These are phyloP conservation scores for Meira miltonrushii DNA, from an alignment of 1,284 basidiomycete genomes.

Conservation along the genomic window DNA sequence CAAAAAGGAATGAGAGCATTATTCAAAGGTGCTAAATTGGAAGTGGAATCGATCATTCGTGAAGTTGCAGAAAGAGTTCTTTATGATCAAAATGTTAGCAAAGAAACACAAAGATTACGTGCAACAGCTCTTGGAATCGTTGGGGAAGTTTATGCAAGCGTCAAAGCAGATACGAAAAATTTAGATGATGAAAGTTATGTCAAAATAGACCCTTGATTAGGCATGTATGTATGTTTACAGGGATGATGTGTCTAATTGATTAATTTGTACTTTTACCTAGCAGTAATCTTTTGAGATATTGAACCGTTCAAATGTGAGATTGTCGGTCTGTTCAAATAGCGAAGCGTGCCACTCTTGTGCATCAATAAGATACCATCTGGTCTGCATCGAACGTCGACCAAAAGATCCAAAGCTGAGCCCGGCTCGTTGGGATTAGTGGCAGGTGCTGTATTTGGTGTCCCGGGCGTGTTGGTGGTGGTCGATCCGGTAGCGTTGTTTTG, in stretches of 20 bases:
- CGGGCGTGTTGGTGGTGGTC: not conserved
- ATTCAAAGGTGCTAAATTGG: conserved; percentile 75
- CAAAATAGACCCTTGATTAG: conserved; percentile 9
- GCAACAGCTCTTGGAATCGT: conserved; percentile 41
- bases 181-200: conserved; percentile 13
- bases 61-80: conserved; percentile 88
- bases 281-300: not conserved
- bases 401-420: not conserved
- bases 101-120: conserved; percentile 46
- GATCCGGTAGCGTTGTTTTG: not conserved
- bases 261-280: no score
- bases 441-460: not conserved
- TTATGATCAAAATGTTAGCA: conserved; percentile 52
- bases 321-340: not conserved
- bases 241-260: no score
- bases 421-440: not conserved
- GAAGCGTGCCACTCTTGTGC: conserved; percentile 8
- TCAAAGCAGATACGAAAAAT: conserved; percentile 11
- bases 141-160: conserved; percentile 18
- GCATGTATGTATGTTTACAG: not conserved
- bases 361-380: conserved; percentile 8
- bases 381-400: conserved; percentile 2
- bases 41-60: conserved; percentile 85
- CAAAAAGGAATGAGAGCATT: conserved; percentile 63
- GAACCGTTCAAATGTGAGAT: not conserved